phyloP scores from a whole-genome alignment of 306 rosid genomes.

The Pterocarpus santalinus region DNA sequence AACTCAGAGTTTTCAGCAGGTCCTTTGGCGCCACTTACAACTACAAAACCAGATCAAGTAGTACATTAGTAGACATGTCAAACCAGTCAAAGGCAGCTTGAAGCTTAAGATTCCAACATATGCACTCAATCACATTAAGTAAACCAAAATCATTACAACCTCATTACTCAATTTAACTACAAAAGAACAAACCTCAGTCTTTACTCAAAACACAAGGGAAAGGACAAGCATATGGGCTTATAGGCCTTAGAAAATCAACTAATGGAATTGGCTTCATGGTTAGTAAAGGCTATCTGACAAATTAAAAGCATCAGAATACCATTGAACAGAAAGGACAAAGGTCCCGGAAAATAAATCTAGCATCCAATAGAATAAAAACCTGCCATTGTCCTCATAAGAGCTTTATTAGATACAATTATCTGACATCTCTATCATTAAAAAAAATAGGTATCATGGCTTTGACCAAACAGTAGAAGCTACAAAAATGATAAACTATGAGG shows the following conservation, averaged over 20 bases:
- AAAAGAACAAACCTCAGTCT: conserved; percentile 30
- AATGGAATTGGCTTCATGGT: conserved; percentile 37
- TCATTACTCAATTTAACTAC: conserved; percentile 35
- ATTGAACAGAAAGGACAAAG: conserved; percentile 37
- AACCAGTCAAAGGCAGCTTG: conserved; percentile 33
- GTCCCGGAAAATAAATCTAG: conserved; percentile 34
- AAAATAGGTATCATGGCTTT: conserved; percentile 29
- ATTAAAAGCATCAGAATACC: conserved; percentile 11
- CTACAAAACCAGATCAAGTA: conserved; percentile 58
- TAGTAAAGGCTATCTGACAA: conserved; percentile 17
- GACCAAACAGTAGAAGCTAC: conserved; percentile 29
- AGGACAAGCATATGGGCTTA: conserved; percentile 19
- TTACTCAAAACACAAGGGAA: conserved; percentile 39
- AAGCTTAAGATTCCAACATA: conserved; percentile 42
- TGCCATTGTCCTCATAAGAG: conserved; percentile 6
- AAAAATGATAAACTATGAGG: background rate
- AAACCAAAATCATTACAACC: conserved; percentile 31
- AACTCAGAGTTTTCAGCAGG: conserved; percentile 88
- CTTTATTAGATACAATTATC: conserved; percentile 30
- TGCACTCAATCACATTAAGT: conserved; percentile 21
- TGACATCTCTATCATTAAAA: conserved; percentile 42
- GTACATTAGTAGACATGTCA: conserved; percentile 36
- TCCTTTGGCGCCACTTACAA: conserved; percentile 76
- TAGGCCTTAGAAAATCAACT: conserved; percentile 12
- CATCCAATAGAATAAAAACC: conserved; percentile 27